Percentiles rank a stretch among this genome's conserved stretches.
Evolutionary conservation across 2,329 filamentous ascomycete species (phyloP).

Genomic region (Cladosporium sp.): DNA sequence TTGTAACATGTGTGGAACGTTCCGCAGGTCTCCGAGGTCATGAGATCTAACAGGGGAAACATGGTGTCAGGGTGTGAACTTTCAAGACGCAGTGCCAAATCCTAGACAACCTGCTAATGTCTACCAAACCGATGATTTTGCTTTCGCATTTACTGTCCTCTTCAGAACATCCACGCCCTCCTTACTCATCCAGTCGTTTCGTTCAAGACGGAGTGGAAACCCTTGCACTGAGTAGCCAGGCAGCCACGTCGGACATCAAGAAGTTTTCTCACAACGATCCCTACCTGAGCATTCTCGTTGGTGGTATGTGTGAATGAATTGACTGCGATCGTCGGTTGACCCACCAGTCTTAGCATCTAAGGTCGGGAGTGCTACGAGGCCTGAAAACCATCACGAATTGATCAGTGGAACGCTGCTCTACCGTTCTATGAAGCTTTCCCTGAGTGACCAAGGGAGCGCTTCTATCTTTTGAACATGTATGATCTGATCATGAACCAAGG

Average conservation of each 20-base stretch:
- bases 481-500: too few relatives aligned
- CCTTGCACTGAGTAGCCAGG: not conserved
- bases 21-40: not conserved
- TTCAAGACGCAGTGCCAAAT: not conserved
- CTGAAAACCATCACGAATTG: not conserved
- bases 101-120: not conserved
- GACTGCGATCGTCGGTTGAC: not conserved
- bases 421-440: not conserved
- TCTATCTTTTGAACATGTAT: not conserved
- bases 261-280: not conserved
- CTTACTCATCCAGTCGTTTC: not conserved
- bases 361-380: not conserved
- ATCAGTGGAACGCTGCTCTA: not conserved
- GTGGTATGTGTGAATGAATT: not conserved
- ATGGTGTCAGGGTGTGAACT: not conserved
- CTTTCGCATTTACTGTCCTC: too few relatives aligned
- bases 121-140: not conserved
- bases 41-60: not conserved
- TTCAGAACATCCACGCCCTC: not conserved
- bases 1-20: not conserved
- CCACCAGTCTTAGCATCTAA: not conserved
- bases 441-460: not conserved
- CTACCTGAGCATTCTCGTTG: not conserved
- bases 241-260: not conserved
- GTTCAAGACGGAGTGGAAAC: not conserved